These are phyloP conservation scores for Yamadazyma dendronema DNA, from an alignment of 1,139 yeast species.

Conservation along the genomic window DNA sequence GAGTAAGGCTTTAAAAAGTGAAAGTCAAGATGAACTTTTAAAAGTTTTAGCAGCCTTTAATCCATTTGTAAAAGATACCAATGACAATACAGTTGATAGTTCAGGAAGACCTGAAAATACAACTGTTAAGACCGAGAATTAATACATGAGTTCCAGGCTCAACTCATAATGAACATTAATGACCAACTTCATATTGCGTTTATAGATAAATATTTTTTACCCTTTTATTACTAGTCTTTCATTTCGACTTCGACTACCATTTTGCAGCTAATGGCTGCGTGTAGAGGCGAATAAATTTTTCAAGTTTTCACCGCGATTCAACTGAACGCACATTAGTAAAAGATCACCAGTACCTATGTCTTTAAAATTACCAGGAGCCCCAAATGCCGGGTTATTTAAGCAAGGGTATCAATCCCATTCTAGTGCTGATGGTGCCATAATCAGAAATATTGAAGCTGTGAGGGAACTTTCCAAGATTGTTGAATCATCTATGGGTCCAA, in stretches of 20 bases:
- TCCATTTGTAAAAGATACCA: background rate
- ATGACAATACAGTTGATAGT: background rate
- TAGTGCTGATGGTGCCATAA: slow-evolving; percentile 92
- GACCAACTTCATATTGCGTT: no score
- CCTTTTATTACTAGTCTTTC: no score
- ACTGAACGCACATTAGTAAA: background rate
- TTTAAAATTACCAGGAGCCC: slow-evolving; percentile 86
- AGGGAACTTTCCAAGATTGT: slow-evolving; percentile 91
- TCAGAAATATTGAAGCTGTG: slow-evolving; percentile 89
- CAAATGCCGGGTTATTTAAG: slow-evolving; percentile 89
- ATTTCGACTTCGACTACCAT: no score
- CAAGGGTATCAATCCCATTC: slow-evolving; percentile 92
- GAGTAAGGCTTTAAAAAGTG: slow-evolving; percentile 13
- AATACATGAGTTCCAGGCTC: no score
- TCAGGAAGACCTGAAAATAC: background rate
- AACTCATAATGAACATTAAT: background rate
- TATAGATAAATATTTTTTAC: no score
- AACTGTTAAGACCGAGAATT: slow-evolving; percentile 1
- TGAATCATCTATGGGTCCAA: slow-evolving; percentile 94
- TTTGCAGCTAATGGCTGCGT: background rate
- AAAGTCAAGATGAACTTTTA: slow-evolving; percentile 11
- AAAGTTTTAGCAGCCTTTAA: slow-evolving; percentile 8
- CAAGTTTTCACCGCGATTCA: slow-evolving; percentile 3
- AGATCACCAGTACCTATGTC: slow-evolving; percentile 54
- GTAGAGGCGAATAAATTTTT: background rate